Evolutionary conservation across 805 yeast species (phyloP).

Genomic region (Schizosaccharomyces osmophilus): DNA sequence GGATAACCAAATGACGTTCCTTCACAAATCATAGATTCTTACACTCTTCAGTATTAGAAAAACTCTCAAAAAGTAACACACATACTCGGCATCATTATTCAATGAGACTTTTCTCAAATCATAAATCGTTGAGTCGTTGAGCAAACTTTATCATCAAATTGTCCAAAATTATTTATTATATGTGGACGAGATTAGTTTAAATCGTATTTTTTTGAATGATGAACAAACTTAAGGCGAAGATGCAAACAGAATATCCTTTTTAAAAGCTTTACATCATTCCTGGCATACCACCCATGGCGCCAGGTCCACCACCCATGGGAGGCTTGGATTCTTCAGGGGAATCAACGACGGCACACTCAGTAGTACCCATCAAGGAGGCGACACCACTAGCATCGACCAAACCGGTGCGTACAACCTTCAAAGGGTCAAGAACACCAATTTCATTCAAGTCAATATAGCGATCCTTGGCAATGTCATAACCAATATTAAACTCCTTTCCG

Average conservation of each 20-base stretch:
- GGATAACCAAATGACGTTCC: not conserved
- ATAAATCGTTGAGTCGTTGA: not conserved
- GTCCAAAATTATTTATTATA: not conserved
- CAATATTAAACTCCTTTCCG: constrained; percentile 57
- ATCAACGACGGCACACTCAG: constrained; percentile 93
- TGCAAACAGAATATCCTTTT: not conserved
- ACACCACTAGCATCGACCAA: constrained; percentile 92
- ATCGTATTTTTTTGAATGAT: too few relatives aligned
- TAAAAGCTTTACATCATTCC: constrained; percentile 16
- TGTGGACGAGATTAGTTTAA: not conserved
- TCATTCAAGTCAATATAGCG: constrained; percentile 88
- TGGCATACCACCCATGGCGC: constrained; percentile 44
- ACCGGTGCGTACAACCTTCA: constrained; percentile 91
- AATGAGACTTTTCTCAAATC: not conserved
- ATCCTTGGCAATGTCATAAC: constrained; percentile 81
- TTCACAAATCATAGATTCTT: not conserved
- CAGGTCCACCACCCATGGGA: constrained; percentile 28
- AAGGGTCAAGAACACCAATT: constrained; percentile 94
- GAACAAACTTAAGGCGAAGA: not conserved
- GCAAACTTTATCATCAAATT: not conserved
- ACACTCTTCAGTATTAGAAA: too few relatives aligned
- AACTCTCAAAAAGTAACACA: too few relatives aligned
- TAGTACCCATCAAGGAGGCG: constrained; percentile 87
- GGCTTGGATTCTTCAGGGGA: constrained; percentile 50
- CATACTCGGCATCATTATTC: too few relatives aligned